These are phyloP conservation scores for Gossypium longicalyx DNA, from an alignment of 345 rosid species.

Conservation along the genomic window DNA sequence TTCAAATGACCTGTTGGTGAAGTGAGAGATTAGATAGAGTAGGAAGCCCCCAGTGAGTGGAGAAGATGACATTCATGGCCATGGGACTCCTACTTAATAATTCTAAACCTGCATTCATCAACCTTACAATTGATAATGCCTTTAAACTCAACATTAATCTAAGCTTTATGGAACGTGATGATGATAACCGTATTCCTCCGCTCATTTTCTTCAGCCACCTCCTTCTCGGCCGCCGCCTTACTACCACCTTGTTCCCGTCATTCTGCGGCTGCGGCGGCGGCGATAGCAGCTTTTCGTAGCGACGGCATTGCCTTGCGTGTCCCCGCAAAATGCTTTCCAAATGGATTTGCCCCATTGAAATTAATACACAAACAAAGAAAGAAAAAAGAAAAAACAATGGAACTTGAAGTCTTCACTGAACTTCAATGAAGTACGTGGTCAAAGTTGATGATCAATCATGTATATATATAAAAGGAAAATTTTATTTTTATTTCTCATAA, in stretches of 20 bases:
- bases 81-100: conserved; percentile 14
- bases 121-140: conserved; percentile 29
- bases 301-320: conserved; percentile 3
- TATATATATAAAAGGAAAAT: background rate
- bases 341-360: background rate
- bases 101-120: conserved; percentile 35
- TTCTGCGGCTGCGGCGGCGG: background rate
- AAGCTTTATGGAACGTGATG: conserved; percentile 49
- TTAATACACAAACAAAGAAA: background rate
- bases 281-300: conserved; percentile 39
- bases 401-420: background rate
- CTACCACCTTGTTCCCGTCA: conserved; percentile 22
- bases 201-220: conserved; percentile 41
- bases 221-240: conserved; percentile 21
- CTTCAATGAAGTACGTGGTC: background rate
- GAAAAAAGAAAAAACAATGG: background rate
- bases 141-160: conserved; percentile 23
- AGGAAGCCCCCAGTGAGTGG: conserved; percentile 72
- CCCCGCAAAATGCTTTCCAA: background rate
- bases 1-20: background rate
- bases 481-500: no score
- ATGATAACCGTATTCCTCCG: conserved; percentile 40
- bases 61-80: conserved; percentile 43
- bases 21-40: conserved; percentile 35
- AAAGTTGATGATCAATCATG: background rate